Conservation (phyloP, 148 eudicot genomes). For the Rheum nobile region DNA sequence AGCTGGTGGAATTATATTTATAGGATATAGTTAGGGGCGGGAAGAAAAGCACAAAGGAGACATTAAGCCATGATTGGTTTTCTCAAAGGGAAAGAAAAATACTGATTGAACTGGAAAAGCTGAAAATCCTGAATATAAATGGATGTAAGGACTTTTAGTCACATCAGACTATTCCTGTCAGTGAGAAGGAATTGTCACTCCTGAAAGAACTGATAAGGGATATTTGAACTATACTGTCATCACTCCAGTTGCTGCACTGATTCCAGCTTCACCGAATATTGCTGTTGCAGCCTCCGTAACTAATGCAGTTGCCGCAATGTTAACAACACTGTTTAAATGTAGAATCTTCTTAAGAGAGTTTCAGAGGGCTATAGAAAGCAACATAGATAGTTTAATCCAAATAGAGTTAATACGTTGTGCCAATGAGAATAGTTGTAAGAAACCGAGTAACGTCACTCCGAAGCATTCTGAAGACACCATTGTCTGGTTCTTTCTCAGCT, state of each 20-base stretch:
- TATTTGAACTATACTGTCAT: constrained; percentile 63
- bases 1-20: not conserved
- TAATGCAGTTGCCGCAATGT: constrained; percentile 94
- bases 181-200: not conserved
- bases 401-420: constrained; percentile 67
- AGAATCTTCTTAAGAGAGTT: constrained; percentile 19
- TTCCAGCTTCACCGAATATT: constrained; percentile 89
- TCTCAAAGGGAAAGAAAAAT: not conserved
- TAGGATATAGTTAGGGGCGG: not conserved
- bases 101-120: not conserved
- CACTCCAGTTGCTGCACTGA: constrained; percentile 94
- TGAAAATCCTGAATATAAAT: not conserved
- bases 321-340: constrained; percentile 65
- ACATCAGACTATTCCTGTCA: not conserved
- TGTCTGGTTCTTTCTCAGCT: constrained; percentile 91
- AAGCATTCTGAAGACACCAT: constrained; percentile 87
- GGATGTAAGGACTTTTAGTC: not conserved
- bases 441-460: constrained; percentile 90
- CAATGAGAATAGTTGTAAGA: constrained; percentile 90
- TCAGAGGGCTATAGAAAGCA: not conserved
- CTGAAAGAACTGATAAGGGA: not conserved
- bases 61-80: not conserved
- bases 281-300: constrained; percentile 97
- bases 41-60: not conserved
- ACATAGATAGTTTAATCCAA: not conserved